Base-by-base conservation (phyloP, 257 asterid species). In the Capsicum chinense region DNA sequence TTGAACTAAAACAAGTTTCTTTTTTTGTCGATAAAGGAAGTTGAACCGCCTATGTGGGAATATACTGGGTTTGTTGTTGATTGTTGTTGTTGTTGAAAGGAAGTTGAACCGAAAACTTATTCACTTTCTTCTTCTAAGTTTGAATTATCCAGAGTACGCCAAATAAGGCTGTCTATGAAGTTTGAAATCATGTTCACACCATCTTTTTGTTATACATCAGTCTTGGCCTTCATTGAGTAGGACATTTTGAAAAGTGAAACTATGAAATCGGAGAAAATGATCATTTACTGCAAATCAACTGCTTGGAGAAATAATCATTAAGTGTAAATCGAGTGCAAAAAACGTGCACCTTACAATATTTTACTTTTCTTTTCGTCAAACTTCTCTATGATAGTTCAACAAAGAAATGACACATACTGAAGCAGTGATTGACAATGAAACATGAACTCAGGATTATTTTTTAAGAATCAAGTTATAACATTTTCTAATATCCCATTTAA, bases 151-250 rank as follows among this genome's bases (percentile, higher is more conserved):
- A 12, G 80, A 48, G 44, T 19, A 50, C 19, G 8, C 59, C 17
- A 48, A 73, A 37, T 68, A 68, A 48, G 80, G n/a, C 81, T 50
- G 62, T 21, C 8, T 7, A 13, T 50, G 47, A 60, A 50, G 8
- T 74, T 50, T 0, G 13, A 54, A 74, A 21, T 14, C 81, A 50
- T 50, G 60, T 3, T 48, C 19, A 3, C 57, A 21, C 21, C 81
- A 74, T 19, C 60, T 50, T 74, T 73, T 74, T 74, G 81, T 21
- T 74, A 21, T 21, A 19, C 81, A 26, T 50, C 81, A 74, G 21
- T 50, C 47, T 21, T 50, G 81, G 81, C 81, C 21, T 47, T 73
- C 11, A 14, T 73, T 48, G 59, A 48, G 21, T 48, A 47, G 80
- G 80, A 73, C 60, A 21, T 73, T 73, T 73, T 73, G 42, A 12